Conservation (phyloP, 805 yeast genomes). For the Danielia oregonensis region DNA sequence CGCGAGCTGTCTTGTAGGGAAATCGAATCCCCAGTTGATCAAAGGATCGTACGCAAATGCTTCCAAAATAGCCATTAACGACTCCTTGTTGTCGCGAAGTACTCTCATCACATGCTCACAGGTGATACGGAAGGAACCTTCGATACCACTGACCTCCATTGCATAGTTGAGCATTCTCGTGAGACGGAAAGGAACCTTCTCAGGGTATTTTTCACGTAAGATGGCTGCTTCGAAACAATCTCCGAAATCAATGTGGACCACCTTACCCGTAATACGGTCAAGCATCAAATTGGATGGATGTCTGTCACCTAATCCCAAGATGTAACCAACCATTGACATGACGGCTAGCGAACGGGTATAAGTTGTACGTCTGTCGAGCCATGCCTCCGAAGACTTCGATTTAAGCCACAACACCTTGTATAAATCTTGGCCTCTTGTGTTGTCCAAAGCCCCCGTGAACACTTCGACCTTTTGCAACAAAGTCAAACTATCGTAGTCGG, state of each 20-base stretch:
- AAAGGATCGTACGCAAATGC: slow-evolving; percentile 98
- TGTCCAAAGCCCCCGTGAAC: slow-evolving; percentile 91
- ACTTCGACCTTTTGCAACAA: slow-evolving; percentile 92
- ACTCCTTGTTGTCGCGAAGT: slow-evolving; percentile 88
- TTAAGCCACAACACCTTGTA: slow-evolving; percentile 95
- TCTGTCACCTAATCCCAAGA: slow-evolving; percentile 93
- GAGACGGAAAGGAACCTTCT: slow-evolving; percentile 93
- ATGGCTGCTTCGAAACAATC: slow-evolving; percentile 99
- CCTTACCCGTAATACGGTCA: slow-evolving; percentile 91
- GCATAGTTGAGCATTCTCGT: slow-evolving; percentile 97
- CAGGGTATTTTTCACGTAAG: slow-evolving; percentile 94
- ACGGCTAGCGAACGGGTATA: slow-evolving; percentile 95
- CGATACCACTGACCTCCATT: slow-evolving; percentile 98
- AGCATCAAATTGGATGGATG: slow-evolving; percentile 97
- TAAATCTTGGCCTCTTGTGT: slow-evolving; percentile 93
- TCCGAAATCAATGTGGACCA: slow-evolving; percentile 96
- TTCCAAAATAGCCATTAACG: slow-evolving; percentile 95
- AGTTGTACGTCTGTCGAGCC: slow-evolving; percentile 96
- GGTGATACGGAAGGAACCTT: slow-evolving; percentile 94
- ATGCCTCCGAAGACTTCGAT: slow-evolving; percentile 92
- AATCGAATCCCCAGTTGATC: slow-evolving; percentile 97
- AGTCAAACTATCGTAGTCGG: slow-evolving; percentile 87
- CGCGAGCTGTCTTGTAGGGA: slow-evolving; percentile 75
- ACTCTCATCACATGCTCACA: slow-evolving; percentile 98
- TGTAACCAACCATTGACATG: slow-evolving; percentile 98